Percentiles rank a stretch among this genome's conserved stretches.
Conservation (phyloP, 2,329 filamentous ascomycete species). For the Fonsecaea multimorphosa region DNA sequence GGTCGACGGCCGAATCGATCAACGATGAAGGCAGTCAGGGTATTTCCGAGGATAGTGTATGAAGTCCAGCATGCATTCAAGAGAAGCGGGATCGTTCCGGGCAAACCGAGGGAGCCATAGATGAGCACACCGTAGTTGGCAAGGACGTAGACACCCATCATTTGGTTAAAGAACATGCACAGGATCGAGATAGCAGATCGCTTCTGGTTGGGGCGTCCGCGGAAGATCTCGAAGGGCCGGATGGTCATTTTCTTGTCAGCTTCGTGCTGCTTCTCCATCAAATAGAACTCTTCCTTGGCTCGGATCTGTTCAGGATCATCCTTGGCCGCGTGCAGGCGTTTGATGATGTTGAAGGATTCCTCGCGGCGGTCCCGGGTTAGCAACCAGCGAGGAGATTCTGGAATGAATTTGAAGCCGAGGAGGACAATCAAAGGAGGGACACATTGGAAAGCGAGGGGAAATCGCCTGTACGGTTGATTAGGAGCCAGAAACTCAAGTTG, state of each 20-base stretch:
- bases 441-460: conserved; percentile 46
- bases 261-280: conserved; percentile 54
- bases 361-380: conserved; percentile 47
- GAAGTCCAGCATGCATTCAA: conserved; percentile 54
- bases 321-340: conserved; percentile 44
- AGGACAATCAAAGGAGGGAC: conserved; percentile 41
- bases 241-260: conserved; percentile 41
- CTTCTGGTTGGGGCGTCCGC: conserved; percentile 48
- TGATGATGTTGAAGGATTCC: conserved; percentile 46
- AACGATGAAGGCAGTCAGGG: conserved; percentile 50
- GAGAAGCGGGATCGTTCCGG: conserved; percentile 50
- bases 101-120: conserved; percentile 47
- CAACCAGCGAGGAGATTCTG: conserved; percentile 45
- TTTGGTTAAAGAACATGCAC: conserved; percentile 51
- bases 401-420: conserved; percentile 42
- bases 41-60: conserved; percentile 49
- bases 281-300: conserved; percentile 51
- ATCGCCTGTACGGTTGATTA: conserved; percentile 28
- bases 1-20: conserved; percentile 42
- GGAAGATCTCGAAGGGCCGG: conserved; percentile 50
- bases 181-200: conserved; percentile 50
- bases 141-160: conserved; percentile 40
- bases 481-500: no score
- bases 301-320: conserved; percentile 45
- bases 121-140: conserved; percentile 45